These are phyloP conservation scores for Saccharomyces jurei DNA, from an alignment of 805 yeast genomes.

Conservation along the genomic window DNA sequence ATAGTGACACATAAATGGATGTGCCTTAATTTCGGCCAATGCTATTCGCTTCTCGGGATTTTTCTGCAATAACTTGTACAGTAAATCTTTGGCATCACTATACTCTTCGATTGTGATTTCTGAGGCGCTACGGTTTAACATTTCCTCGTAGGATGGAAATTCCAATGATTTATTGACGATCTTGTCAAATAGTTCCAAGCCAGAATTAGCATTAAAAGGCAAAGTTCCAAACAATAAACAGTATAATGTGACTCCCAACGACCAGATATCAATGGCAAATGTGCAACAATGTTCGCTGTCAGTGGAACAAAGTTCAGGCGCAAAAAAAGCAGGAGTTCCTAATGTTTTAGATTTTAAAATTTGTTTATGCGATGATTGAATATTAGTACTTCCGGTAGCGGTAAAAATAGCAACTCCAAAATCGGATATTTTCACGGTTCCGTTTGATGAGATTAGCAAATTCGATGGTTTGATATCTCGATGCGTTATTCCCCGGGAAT, in stretches of 20 bases:
- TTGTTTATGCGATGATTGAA: background rate
- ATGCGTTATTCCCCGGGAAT: constrained; percentile 87
- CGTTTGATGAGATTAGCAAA: constrained; percentile 58
- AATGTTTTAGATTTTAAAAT: constrained; percentile 63
- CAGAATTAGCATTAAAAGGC: constrained; percentile 84
- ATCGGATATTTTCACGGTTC: constrained; percentile 85
- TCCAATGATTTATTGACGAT: constrained; percentile 55
- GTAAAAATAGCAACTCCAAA: constrained; percentile 70
- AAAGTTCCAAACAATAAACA: constrained; percentile 80
- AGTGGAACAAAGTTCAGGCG: constrained; percentile 82
- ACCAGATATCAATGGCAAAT: constrained; percentile 93
- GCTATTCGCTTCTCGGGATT: constrained; percentile 61
- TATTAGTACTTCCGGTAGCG: background rate
- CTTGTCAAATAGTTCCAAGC: constrained; percentile 57
- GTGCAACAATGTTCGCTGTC: constrained; percentile 47
- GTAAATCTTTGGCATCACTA: constrained; percentile 43
- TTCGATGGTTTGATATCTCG: constrained; percentile 96
- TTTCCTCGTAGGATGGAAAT: constrained; percentile 41
- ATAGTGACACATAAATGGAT: constrained; percentile 51
- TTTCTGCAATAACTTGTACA: constrained; percentile 55
- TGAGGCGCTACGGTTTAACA: constrained; percentile 27
- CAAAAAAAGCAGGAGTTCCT: constrained; percentile 94
- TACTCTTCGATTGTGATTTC: constrained; percentile 33
- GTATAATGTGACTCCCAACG: constrained; percentile 87
- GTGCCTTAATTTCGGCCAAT: constrained; percentile 63